Conservation (phyloP, 208 protist species). For the Blechomonas ayalai region DNA sequence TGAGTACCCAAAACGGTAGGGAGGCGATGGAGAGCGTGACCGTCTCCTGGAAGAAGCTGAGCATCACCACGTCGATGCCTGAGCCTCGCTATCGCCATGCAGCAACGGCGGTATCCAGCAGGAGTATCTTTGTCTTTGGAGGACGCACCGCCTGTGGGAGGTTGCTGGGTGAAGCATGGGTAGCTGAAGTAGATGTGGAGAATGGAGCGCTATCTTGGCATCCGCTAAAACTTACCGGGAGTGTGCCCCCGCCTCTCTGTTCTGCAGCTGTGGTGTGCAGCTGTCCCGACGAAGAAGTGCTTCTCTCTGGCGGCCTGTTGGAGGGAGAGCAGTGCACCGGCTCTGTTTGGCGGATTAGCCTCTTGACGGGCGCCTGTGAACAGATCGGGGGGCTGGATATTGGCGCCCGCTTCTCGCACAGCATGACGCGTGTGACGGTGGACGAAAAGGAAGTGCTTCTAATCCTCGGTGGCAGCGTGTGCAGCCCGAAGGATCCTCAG, state of each 20-base stretch:
- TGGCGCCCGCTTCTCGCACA: constrained; percentile 54
- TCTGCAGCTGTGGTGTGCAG: constrained; percentile 28
- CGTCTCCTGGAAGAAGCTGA: constrained; percentile 13
- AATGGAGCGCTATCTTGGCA: constrained; percentile 18
- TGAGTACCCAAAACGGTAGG: background rate
- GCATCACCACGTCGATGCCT: background rate
- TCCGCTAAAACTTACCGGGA: constrained; percentile 2
- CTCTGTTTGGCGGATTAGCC: constrained; percentile 15
- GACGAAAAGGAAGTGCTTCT: constrained; percentile 25
- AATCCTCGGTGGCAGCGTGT: constrained; percentile 53
- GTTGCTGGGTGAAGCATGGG: constrained; percentile 31
- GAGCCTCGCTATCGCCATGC: constrained; percentile 40
- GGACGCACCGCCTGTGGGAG: constrained; percentile 17
- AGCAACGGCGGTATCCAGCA: constrained; percentile 5
- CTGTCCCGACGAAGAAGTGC: background rate
- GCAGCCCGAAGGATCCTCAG: constrained; percentile 15
- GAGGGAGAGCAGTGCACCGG: constrained; percentile 5
- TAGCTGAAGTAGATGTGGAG: constrained; percentile 8
- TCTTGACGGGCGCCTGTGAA: constrained; percentile 5
- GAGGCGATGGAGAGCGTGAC: constrained; percentile 5
- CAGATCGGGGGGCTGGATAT: constrained; percentile 3
- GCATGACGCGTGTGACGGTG: constrained; percentile 31
- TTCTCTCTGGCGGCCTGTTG: constrained; percentile 18
- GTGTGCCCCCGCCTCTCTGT: constrained; percentile 27
- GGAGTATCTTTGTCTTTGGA: constrained; percentile 44